These are phyloP conservation scores for Kernera saxatilis DNA, from an alignment of 345 rosid genomes.

Conservation along the genomic window DNA sequence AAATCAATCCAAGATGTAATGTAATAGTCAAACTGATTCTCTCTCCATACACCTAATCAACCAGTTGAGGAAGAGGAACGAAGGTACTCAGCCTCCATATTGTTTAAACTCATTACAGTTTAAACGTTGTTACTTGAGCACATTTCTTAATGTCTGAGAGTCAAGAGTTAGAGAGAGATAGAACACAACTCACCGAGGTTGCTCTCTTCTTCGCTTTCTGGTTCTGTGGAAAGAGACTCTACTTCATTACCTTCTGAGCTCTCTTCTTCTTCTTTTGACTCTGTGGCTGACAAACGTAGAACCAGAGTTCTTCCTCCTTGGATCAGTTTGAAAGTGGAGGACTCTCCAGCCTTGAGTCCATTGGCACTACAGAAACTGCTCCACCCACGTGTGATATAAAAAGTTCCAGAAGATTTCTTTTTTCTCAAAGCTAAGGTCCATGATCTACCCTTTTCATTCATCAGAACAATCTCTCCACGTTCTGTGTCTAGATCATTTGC, in stretches of 20 bases:
- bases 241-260: not conserved
- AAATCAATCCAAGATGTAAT: too few relatives aligned
- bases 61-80: too few relatives aligned
- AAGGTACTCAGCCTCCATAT: too few relatives aligned
- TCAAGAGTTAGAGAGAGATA: not conserved
- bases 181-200: not conserved
- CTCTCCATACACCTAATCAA: too few relatives aligned
- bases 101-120: too few relatives aligned
- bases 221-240: not conserved
- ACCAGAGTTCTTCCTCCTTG: too few relatives aligned
- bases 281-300: too few relatives aligned
- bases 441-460: not conserved
- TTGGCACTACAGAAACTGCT: not conserved
- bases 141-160: not conserved
- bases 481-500: not conserved
- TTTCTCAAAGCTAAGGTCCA: not conserved
- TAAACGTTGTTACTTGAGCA: too few relatives aligned
- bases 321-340: too few relatives aligned
- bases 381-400: not conserved
- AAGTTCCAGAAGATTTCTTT: not conserved
- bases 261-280: too few relatives aligned
- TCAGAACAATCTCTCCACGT: not conserved
- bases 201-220: not conserved
- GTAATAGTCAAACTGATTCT: too few relatives aligned
- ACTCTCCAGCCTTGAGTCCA: not conserved